A percentile compares a stretch with the other conserved stretches of the same genome.
These are phyloP conservation scores for Chytriomyces sp. DNA, from an alignment of 192 early-diverging fungal genomes.

Conservation along the genomic window DNA sequence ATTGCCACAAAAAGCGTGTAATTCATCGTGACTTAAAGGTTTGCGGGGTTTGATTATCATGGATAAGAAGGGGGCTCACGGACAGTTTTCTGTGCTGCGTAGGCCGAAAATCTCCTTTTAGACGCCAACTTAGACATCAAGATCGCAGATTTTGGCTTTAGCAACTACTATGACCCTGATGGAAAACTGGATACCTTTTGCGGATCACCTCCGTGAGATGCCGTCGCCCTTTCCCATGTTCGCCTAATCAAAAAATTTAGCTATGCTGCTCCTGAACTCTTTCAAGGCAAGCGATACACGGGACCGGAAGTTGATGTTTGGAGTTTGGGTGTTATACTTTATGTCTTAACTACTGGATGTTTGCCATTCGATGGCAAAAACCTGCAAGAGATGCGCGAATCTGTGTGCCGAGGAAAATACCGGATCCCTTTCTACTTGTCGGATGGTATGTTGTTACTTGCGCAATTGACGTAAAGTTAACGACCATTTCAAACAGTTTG, in stretches of 20 bases:
- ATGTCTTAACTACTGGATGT: constrained; percentile 91
- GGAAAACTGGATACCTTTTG: constrained; percentile 66
- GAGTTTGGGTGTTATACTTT: constrained; percentile 96
- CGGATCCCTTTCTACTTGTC: constrained; percentile 63
- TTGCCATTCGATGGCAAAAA: constrained; percentile 99
- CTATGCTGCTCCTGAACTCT: constrained; percentile 79
- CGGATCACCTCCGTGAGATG: constrained; percentile 61
- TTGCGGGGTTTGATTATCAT: neutral
- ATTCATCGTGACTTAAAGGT: constrained; percentile 67
- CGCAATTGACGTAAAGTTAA: neutral
- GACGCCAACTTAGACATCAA: constrained; percentile 64
- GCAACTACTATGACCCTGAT: constrained; percentile 61
- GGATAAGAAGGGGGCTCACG: neutral
- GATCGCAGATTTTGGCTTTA: constrained; percentile 67
- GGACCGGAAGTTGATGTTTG: constrained; percentile 98
- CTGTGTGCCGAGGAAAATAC: constrained; percentile 65
- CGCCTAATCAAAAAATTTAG: constrained; percentile 26
- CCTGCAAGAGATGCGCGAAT: constrained; percentile 69
- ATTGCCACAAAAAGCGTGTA: constrained; percentile 65
- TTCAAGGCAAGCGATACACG: constrained; percentile 75
- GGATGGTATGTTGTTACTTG: neutral
- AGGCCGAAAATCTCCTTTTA: constrained; percentile 67
- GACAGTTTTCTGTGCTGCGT: constrained; percentile 3
- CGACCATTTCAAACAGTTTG: constrained; percentile 41
- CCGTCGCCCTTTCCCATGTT: neutral